A percentile compares a stretch with the other conserved stretches of the same genome.
These are phyloP conservation scores for Eragrostis tef DNA, from an alignment of 202 grass and related monocot genomes.

Conservation along the genomic window DNA sequence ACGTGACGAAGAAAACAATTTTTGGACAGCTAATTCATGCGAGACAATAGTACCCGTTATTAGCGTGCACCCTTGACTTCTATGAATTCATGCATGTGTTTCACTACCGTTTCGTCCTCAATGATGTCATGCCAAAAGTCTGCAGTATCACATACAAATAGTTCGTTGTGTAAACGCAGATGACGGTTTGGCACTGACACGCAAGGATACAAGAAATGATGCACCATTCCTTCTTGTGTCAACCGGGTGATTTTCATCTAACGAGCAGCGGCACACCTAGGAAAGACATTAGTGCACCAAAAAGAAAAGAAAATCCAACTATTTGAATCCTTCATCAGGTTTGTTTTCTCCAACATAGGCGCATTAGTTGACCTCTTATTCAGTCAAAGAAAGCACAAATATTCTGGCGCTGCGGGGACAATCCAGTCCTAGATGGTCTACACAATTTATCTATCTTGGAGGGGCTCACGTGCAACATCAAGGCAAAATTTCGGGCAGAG, in stretches of 20 bases:
- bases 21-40: slow-evolving; percentile 4
- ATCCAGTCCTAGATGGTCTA: neutral
- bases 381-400: neutral
- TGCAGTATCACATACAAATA: neutral
- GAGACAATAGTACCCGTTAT: neutral
- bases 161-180: no score
- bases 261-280: neutral
- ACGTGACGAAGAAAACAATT: neutral
- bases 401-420: neutral
- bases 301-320: neutral
- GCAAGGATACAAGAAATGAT: neutral
- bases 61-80: neutral
- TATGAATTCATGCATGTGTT: neutral
- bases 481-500: neutral
- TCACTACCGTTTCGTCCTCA: no score
- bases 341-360: neutral
- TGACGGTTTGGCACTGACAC: no score
- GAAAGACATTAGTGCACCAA: neutral
- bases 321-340: neutral
- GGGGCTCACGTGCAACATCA: neutral
- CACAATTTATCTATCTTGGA: neutral
- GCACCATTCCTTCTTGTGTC: neutral
- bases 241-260: neutral
- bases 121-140: neutral
- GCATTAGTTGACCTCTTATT: neutral